Evolutionary conservation across 169 alveolate species (phyloP).

Genomic region (Plasmodium falciparum): DNA sequence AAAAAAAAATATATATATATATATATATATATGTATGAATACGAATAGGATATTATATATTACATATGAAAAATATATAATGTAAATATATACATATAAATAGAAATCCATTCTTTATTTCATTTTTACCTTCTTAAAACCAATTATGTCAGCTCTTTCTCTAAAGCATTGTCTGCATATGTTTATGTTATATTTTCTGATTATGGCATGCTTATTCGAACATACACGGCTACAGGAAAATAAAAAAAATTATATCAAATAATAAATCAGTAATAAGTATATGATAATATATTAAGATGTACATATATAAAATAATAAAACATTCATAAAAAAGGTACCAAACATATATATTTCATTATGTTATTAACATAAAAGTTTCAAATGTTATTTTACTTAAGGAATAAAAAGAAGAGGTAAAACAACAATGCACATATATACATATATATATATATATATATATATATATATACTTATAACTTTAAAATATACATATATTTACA

Average conservation of each 20-base stretch:
- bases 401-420: no score
- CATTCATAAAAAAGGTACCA: not conserved
- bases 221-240: constrained; percentile 96
- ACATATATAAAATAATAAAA: constrained; percentile 10
- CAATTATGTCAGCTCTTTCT: constrained; percentile 97
- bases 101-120: not conserved
- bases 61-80: not conserved
- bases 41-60: not conserved
- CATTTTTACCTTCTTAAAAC: constrained; percentile 92
- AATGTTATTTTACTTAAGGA: no score
- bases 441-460: constrained; percentile 1
- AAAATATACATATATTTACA: not conserved
- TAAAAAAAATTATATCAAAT: not conserved
- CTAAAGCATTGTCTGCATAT: constrained; percentile 99
- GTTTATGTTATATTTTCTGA: constrained; percentile 97
- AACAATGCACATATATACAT: constrained; percentile 6
- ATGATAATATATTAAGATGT: constrained; percentile 5
- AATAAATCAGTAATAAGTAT: not conserved
- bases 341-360: not conserved
- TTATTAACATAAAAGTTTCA: no score
- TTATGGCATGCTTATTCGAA: constrained; percentile 97
- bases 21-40: constrained; percentile 6
- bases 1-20: constrained; percentile 10
- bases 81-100: not conserved
- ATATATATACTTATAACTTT: constrained; percentile 9